phyloP scores from a whole-genome alignment of 2,329 filamentous ascomycete species.

The Cladophialophora yegresii region DNA sequence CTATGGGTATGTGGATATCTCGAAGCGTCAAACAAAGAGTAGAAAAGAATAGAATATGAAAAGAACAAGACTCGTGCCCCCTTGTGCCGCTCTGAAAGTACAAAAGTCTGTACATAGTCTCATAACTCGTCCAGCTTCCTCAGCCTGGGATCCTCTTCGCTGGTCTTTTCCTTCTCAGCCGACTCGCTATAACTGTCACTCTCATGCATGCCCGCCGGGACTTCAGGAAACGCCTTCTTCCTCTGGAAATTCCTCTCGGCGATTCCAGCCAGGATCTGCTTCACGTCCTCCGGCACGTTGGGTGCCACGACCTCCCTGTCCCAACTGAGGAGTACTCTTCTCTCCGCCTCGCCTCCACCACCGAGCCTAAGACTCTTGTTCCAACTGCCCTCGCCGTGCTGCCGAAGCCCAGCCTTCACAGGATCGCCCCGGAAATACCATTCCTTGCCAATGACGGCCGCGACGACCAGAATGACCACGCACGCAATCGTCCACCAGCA shows the following conservation, averaged over 20 bases:
- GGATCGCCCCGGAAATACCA: slow-evolving; percentile 26
- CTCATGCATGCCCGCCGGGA: slow-evolving; percentile 1
- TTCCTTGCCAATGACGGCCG: slow-evolving; percentile 25
- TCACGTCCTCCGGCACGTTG: slow-evolving; percentile 26
- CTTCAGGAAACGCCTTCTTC: slow-evolving; percentile 19
- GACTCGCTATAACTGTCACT: neutral
- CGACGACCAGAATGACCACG: slow-evolving; percentile 23
- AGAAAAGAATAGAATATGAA: neutral
- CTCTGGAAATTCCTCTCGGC: slow-evolving; percentile 22
- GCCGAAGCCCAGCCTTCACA: slow-evolving; percentile 18
- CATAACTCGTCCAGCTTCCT: slow-evolving; percentile 24
- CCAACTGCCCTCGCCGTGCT: slow-evolving; percentile 23
- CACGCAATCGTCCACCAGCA: slow-evolving; percentile 18
- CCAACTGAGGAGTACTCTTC: neutral
- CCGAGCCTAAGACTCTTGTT: slow-evolving; percentile 23
- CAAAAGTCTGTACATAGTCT: too few species aligned
- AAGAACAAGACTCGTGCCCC: neutral
- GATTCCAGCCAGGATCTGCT: slow-evolving; percentile 21
- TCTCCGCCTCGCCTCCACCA: slow-evolving; percentile 2
- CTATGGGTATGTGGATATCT: neutral
- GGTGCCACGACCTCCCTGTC: neutral
- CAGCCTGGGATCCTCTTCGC: slow-evolving; percentile 20
- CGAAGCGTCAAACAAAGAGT: neutral
- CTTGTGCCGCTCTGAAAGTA: neutral
- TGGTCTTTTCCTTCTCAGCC: neutral